These are phyloP conservation scores for Diplogelasinospora grovesii DNA, from an alignment of 495 filamentous ascomycete genomes.

Conservation along the genomic window DNA sequence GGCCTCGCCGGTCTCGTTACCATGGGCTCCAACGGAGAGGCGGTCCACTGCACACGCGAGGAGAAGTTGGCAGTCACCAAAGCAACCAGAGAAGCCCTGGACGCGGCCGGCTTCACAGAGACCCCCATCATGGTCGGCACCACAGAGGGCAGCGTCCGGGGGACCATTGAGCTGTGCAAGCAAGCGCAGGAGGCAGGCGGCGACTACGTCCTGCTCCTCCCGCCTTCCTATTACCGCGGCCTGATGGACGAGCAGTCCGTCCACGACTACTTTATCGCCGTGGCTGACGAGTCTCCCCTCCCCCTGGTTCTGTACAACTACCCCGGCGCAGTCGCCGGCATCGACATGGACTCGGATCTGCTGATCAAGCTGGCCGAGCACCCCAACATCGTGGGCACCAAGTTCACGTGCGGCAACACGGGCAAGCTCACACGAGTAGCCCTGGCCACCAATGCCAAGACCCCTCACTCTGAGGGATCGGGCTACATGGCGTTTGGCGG, in stretches of 20 bases:
- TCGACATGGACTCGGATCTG: constrained; percentile 87
- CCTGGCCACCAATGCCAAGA: constrained; percentile 66
- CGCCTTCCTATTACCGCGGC: constrained; percentile 76
- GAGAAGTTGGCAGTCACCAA: constrained; percentile 71
- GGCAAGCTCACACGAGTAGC: constrained; percentile 84
- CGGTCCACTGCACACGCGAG: constrained; percentile 68
- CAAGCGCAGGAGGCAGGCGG: constrained; percentile 63
- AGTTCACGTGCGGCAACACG: constrained; percentile 88
- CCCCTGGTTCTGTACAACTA: constrained; percentile 89
- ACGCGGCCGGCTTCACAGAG: constrained; percentile 68
- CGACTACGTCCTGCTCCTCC: constrained; percentile 71
- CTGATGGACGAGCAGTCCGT: constrained; percentile 73
- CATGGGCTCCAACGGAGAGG: constrained; percentile 89
- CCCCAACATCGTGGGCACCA: constrained; percentile 79
- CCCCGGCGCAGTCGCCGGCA: constrained; percentile 81
- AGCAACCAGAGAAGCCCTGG: constrained; percentile 75
- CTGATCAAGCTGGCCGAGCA: constrained; percentile 75
- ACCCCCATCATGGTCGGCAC: constrained; percentile 77
- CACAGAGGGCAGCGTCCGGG: constrained; percentile 69
- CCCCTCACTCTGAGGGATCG: constrained; percentile 53
- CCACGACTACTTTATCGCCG: constrained; percentile 66
- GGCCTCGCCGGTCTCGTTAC: constrained; percentile 79
- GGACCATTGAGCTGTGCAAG: constrained; percentile 67
- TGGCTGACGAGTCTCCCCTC: constrained; percentile 68
- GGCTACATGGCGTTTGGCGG: constrained; percentile 85